Evolutionary conservation across 768 basidiomycete species (phyloP).

Genomic region (Inosperma sp.): DNA sequence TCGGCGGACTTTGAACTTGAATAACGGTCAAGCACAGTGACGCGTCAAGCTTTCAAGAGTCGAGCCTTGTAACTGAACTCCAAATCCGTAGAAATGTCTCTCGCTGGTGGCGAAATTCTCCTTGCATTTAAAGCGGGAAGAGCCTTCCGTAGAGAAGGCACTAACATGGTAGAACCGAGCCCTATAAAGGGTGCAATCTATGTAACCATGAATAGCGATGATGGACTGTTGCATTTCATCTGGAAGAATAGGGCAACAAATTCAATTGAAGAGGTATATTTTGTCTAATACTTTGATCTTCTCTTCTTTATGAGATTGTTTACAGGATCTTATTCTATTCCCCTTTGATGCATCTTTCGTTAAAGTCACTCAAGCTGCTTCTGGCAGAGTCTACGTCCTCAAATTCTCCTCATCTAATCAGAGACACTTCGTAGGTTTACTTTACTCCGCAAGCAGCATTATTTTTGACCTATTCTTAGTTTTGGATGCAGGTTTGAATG

Average conservation of each 20-base stretch:
- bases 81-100: slow-evolving; percentile 14
- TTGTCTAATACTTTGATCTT: neutral
- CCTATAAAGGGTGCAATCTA: slow-evolving; percentile 72
- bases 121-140: slow-evolving; percentile 69
- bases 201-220: slow-evolving; percentile 64
- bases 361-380: slow-evolving; percentile 60
- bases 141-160: slow-evolving; percentile 61
- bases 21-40: slow-evolving; percentile 28
- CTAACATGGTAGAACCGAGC: slow-evolving; percentile 63
- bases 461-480: slow-evolving; percentile 40
- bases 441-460: neutral
- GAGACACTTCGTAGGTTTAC: slow-evolving; percentile 67
- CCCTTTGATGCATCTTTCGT: slow-evolving; percentile 80
- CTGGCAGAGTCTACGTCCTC: slow-evolving; percentile 78
- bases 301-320: slow-evolving; percentile 1
- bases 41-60: slow-evolving; percentile 40
- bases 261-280: slow-evolving; percentile 55
- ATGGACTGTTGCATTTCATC: slow-evolving; percentile 71
- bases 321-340: slow-evolving; percentile 81
- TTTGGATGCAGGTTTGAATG: slow-evolving; percentile 77
- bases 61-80: no score
- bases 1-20: slow-evolving; percentile 7
- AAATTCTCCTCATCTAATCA: slow-evolving; percentile 90
- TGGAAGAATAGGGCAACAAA: slow-evolving; percentile 73
- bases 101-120: slow-evolving; percentile 38